Percentiles rank a stretch among this genome's conserved stretches.
Conservation (phyloP, 23 red algal species). For the Agarophyton chilense region DNA sequence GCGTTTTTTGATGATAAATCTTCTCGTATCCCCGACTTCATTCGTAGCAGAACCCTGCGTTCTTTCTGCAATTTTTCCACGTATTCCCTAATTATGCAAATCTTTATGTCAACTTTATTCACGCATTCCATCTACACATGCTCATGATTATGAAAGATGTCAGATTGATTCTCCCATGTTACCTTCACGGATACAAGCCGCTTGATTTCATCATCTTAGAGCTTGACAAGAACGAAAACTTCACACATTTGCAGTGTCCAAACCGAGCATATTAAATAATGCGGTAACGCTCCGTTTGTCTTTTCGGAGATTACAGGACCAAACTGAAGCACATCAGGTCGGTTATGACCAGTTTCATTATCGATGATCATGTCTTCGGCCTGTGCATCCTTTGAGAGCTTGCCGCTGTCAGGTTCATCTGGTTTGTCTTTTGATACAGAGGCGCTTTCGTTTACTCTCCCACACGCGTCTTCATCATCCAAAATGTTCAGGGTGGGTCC, state of each 20-base stretch:
- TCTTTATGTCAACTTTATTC: conserved; percentile 7
- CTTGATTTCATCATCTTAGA: conserved; percentile 40
- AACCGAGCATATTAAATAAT: conserved; percentile 24
- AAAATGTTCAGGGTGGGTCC: conserved; percentile 23
- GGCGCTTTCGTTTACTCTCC: not conserved
- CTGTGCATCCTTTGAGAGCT: not conserved
- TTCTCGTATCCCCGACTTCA: not conserved
- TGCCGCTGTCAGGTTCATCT: not conserved
- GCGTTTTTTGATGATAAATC: not conserved
- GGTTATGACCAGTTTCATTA: not conserved
- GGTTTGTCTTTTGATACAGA: not conserved
- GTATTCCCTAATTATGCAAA: conserved; percentile 39
- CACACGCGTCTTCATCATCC: not conserved
- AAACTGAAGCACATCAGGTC: conserved; percentile 14
- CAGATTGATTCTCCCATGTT: conserved; percentile 52
- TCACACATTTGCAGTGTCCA: conserved; percentile 63
- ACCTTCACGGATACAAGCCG: conserved; percentile 12
- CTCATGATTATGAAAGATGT: conserved; percentile 9
- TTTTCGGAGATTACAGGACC: conserved; percentile 11
- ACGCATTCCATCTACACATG: conserved; percentile 12
- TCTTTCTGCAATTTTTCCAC: conserved; percentile 21
- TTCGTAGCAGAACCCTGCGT: not conserved
- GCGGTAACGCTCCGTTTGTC: conserved; percentile 8
- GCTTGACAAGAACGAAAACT: conserved; percentile 8
- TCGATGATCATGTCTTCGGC: not conserved